Evolutionary conservation across 257 asterid species (phyloP), one percentile per base, ranked within the genome.

Genomic region (Gentiana straminea): DNA sequence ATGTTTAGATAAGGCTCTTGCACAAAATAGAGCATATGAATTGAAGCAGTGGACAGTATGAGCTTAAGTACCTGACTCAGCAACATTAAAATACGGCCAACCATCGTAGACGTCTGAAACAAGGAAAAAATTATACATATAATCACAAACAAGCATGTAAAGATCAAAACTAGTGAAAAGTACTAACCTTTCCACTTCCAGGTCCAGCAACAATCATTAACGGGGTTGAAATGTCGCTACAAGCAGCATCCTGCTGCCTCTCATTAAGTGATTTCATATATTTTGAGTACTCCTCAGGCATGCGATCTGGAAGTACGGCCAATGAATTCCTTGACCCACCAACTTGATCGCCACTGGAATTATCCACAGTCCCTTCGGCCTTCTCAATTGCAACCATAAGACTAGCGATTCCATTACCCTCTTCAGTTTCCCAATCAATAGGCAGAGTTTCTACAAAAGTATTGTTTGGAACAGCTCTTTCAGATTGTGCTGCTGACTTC

Each of bases 121-220:
- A 67, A 35, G 65, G 75, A 75, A 59, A 54, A 66, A 56, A 59
- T 52, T 53, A 74, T 43, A 60, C 60, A 50, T 4, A 64, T 64
- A 60, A 36, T 58, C 65, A 68, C 51, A 49, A 11, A 59, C 48
- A 59, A 51, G 52, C 61, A 55, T 56, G 52, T 68, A 35, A 51
- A 33, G 41, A 58, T 62, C 32, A 55, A 60, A 61, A 58, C 15
- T 35, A 61, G 37, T 39, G 39, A 52, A 67, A 62, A 54, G 13
- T 64, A 59, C 70, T 64, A 59, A 87, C 98, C 98, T 91, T 91
- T 62, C 98, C 98, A 64, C 98, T 91, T 67, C 98, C 98, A 39
- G 98, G 98, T 60, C 98, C 98, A 66, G 98, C 98, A 78, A 91
- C 85, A 75, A 91, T 84, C 75, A 91, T 79, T 69, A 91, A 60